Conservation (phyloP, 2,329 filamentous ascomycete species). For the Didymella keratinophila region DNA sequence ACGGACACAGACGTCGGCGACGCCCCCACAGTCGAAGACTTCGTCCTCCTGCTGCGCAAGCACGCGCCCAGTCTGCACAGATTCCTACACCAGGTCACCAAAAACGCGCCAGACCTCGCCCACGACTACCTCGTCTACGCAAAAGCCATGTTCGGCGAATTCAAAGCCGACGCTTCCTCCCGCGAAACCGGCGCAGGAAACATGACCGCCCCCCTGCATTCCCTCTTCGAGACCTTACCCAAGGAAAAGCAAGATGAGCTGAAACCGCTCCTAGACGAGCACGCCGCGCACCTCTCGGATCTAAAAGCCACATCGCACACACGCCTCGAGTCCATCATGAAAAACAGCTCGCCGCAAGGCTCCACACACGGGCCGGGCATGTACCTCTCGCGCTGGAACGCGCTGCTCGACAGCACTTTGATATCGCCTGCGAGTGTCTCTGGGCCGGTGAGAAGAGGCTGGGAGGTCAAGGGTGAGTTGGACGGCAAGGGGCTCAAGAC, state of each 20-base stretch:
- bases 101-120: constrained; percentile 71
- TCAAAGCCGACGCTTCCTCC: constrained; percentile 51
- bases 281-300: constrained; percentile 66
- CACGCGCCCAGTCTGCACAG: constrained; percentile 71
- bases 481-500: constrained; percentile 47
- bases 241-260: constrained; percentile 57
- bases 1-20: constrained; percentile 32
- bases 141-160: constrained; percentile 64
- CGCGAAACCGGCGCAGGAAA: constrained; percentile 51
- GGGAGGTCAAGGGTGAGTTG: constrained; percentile 49
- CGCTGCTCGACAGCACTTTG: constrained; percentile 71
- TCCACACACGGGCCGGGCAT: constrained; percentile 71
- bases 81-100: constrained; percentile 74
- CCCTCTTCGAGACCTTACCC: constrained; percentile 58
- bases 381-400: constrained; percentile 76
- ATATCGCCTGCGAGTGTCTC: constrained; percentile 67
- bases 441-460: constrained; percentile 61
- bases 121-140: constrained; percentile 69
- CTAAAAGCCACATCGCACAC: constrained; percentile 62
- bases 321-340: constrained; percentile 66
- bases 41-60: constrained; percentile 69
- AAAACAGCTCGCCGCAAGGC: constrained; percentile 21
- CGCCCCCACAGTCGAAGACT: constrained; percentile 73
- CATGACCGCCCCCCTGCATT: constrained; percentile 53
- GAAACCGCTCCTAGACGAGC: constrained; percentile 63